Conservation (phyloP, 331 rosid genomes). For the Ulmus americana region DNA sequence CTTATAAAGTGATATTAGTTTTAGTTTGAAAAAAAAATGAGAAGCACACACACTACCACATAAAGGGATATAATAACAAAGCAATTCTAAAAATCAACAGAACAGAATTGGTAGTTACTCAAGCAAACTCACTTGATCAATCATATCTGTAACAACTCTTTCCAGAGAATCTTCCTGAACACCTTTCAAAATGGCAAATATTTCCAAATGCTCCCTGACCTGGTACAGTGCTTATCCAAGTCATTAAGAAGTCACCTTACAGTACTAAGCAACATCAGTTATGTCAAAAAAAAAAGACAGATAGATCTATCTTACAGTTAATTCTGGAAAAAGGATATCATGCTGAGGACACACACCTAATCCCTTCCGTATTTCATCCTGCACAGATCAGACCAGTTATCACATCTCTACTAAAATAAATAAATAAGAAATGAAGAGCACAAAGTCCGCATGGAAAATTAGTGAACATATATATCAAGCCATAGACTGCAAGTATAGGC, state of each 20-base stretch:
- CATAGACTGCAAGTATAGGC: neutral
- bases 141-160: slow-evolving; percentile 61
- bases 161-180: slow-evolving; percentile 64
- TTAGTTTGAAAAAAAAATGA: no score
- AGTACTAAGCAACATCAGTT: slow-evolving; percentile 2
- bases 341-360: slow-evolving; percentile 94
- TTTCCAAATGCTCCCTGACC: slow-evolving; percentile 95
- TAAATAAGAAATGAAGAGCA: neutral
- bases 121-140: slow-evolving; percentile 70
- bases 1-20: no score
- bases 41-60: neutral
- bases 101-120: slow-evolving; percentile 1
- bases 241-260: slow-evolving; percentile 19
- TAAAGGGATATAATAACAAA: neutral
- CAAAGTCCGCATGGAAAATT: no score
- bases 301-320: slow-evolving; percentile 60
- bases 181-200: slow-evolving; percentile 80
- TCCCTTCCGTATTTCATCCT: slow-evolving; percentile 93
- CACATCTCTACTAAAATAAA: slow-evolving; percentile 9
- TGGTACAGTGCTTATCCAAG: slow-evolving; percentile 25
- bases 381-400: slow-evolving; percentile 23
- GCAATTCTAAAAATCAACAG: neutral
- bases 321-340: slow-evolving; percentile 87
- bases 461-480: no score
- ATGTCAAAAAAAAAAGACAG: slow-evolving; percentile 3